Evolutionary conservation across 1,139 yeast species (phyloP), one percentile per base, ranked within the genome.

Genomic region (Pichia sp.): DNA sequence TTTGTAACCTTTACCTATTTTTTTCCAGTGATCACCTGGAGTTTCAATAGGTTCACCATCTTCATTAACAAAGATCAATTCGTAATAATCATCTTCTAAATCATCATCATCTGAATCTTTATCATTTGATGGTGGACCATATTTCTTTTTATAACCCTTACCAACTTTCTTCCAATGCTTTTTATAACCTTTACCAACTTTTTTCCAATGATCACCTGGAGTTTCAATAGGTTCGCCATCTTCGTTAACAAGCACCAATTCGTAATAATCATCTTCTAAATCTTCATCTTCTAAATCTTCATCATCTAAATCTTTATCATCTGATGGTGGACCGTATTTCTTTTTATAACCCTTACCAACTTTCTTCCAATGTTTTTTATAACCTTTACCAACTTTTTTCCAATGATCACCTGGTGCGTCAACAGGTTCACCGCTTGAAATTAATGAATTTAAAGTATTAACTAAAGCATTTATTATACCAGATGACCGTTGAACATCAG

Each of bases 101-200:
- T n/a, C n/a, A 20, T 20, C 24, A 31, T 8, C 35, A 32, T 22
- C 26, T 2, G n/a, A 22, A n/a, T 20, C 34, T 4, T 30, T 23
- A 32, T 32, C 35, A 32, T 33, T 27, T 6, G 46, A 40, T 34
- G 48, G 45, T 43, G 56, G 52, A 33, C 51, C 43, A 47, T 48
- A 55, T 46, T 56, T 53, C 53, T 56, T 56, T 47, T 51, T 57
- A 41, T 56, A 52, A 20, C 53, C 53, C 48, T 46, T 45, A 26
- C 58, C 58, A 35, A 47, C 31, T 33, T 50, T 46, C 46, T 50
- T 49, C 56, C 49, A 46, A 41, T 55, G 50, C 35, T 55, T 49
- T 39, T 41, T 49, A 30, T 49, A 37, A 26, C 43, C 49, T 29
- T 51, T 48, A 35, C 56, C 58, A 33, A 30, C 28, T 22, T 51